Conservation (phyloP, 2,329 filamentous ascomycete genomes). For the Pestalotiopsis sp. region DNA sequence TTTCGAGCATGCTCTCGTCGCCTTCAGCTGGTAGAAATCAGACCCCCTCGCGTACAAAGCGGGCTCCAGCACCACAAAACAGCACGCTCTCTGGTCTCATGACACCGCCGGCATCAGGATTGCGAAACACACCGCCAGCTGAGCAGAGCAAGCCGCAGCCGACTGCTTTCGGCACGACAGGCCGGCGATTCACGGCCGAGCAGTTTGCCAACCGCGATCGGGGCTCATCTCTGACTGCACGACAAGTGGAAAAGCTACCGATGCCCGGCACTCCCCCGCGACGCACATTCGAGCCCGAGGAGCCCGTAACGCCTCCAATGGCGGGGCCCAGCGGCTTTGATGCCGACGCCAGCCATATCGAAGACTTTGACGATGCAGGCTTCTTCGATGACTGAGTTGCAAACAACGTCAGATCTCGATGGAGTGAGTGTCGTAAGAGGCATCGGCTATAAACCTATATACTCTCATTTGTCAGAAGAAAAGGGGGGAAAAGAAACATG, state of each 20-base stretch:
- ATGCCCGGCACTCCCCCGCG: slow-evolving; percentile 43
- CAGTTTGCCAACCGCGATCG: slow-evolving; percentile 42
- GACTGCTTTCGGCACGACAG: slow-evolving; percentile 61
- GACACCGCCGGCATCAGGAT: slow-evolving; percentile 80
- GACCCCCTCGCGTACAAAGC: slow-evolving; percentile 56
- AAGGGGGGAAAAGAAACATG: neutral
- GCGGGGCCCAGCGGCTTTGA: slow-evolving; percentile 60
- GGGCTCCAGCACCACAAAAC: slow-evolving; percentile 51
- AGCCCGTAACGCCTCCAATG: slow-evolving; percentile 61
- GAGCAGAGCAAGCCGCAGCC: slow-evolving; percentile 48
- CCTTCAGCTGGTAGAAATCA: slow-evolving; percentile 40
- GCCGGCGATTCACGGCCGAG: slow-evolving; percentile 56
- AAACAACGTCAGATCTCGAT: neutral
- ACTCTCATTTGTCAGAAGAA: slow-evolving; percentile 5
- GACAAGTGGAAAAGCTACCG: slow-evolving; percentile 41
- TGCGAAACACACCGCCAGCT: slow-evolving; percentile 60
- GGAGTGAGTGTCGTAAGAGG: neutral
- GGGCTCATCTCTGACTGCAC: slow-evolving; percentile 30
- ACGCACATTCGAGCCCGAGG: slow-evolving; percentile 30
- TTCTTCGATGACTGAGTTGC: slow-evolving; percentile 52
- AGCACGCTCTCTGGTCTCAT: slow-evolving; percentile 76
- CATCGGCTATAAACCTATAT: neutral
- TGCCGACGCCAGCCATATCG: slow-evolving; percentile 55
- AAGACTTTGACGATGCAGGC: slow-evolving; percentile 59
- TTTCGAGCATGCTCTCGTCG: slow-evolving; percentile 48